Percentiles rank a stretch among this genome's conserved stretches.
phyloP scores from a whole-genome alignment of 179 eudicot species.

The Silene vulgaris region DNA sequence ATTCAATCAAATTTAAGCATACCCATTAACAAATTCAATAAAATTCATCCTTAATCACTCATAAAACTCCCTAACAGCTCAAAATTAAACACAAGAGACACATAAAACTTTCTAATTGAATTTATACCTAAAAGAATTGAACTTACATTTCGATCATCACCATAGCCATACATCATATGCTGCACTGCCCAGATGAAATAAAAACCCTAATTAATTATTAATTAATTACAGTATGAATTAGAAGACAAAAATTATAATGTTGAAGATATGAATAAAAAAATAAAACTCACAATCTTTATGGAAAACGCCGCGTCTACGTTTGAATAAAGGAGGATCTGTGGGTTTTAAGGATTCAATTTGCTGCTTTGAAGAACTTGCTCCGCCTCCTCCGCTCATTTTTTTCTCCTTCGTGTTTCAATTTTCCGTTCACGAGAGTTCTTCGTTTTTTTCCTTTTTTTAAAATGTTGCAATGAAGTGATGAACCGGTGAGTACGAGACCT shows the following conservation, averaged over 20 bases:
- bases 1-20: constrained; percentile 6
- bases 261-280: not conserved
- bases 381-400: constrained; percentile 40
- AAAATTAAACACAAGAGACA: not conserved
- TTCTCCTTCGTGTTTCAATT: not conserved
- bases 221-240: not conserved
- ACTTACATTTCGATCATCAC: constrained; percentile 82
- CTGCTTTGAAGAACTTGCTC: constrained; percentile 54
- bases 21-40: constrained; percentile 9
- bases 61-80: not conserved
- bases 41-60: not conserved
- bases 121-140: not conserved
- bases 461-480: no score
- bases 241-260: not conserved
- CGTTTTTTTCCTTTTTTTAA: no score
- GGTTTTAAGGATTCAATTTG: constrained; percentile 54
- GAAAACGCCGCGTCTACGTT: constrained; percentile 90
- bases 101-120: no score
- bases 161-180: constrained; percentile 98
- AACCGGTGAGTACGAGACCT: no score
- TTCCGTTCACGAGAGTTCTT: not conserved
- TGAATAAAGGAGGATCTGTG: constrained; percentile 52
- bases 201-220: not conserved
- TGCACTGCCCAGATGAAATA: constrained; percentile 56
- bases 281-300: constrained; percentile 81